phyloP scores from a whole-genome alignment of 306 rosid species.

The Erythrophleum fordii region DNA sequence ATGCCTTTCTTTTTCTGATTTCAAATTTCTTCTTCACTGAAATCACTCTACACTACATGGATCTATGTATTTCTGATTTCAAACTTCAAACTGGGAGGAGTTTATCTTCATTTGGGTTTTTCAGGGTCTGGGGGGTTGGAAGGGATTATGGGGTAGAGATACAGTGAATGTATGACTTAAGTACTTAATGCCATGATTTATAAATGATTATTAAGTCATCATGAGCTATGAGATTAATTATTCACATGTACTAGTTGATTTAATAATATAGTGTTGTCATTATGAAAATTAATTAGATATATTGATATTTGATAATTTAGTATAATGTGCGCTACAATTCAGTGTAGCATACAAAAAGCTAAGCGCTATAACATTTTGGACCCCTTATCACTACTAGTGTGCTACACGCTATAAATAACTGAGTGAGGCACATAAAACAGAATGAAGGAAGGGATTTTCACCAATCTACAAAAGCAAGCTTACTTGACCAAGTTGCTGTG shows the following conservation, averaged over 20 bases:
- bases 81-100: neutral
- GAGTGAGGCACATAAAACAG: constrained; percentile 21
- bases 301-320: neutral
- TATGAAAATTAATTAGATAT: neutral
- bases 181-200: neutral
- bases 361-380: neutral
- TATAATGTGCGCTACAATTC: neutral
- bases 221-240: neutral
- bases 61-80: neutral
- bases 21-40: neutral
- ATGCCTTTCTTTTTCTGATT: neutral
- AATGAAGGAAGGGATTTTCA: neutral
- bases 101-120: neutral
- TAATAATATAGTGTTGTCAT: neutral
- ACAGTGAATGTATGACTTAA: neutral
- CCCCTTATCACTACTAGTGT: neutral
- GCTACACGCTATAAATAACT: neutral
- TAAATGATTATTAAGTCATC: neutral
- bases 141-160: neutral
- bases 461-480: constrained; percentile 41
- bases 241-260: neutral
- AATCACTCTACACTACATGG: neutral
- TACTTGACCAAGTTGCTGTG: constrained; percentile 86
- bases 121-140: neutral
- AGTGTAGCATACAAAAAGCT: neutral